Evolutionary conservation across 1,284 basidiomycete genomes (phyloP).

Genomic region (Cutaneotrichosporon sp.): DNA sequence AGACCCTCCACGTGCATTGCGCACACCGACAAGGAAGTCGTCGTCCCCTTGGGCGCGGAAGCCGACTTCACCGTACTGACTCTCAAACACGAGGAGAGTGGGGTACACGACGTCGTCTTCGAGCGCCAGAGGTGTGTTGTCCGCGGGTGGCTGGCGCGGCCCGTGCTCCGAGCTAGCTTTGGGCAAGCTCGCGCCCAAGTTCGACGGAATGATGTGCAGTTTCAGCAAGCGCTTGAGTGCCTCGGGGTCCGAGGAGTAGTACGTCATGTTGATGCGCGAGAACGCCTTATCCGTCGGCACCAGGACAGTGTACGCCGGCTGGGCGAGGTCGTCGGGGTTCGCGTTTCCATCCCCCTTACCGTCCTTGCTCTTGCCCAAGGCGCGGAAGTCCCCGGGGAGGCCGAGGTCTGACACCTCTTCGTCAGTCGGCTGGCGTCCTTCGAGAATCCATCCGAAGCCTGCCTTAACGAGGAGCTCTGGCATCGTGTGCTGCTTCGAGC

Average conservation of each 20-base stretch:
- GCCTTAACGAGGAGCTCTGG: conserved; percentile 74
- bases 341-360: conserved; percentile 57
- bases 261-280: conserved; percentile 79
- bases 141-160: conserved; percentile 25
- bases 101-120: conserved; percentile 69
- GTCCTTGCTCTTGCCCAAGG: neutral
- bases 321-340: conserved; percentile 27
- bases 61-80: conserved; percentile 74
- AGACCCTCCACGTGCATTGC: conserved; percentile 68
- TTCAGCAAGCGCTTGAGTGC: conserved; percentile 69
- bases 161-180: conserved; percentile 11
- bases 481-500: conserved; percentile 86
- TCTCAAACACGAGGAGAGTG: conserved; percentile 65
- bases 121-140: conserved; percentile 65
- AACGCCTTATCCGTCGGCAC: conserved; percentile 92
- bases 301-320: conserved; percentile 70
- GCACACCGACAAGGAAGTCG: conserved; percentile 79
- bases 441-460: conserved; percentile 83
- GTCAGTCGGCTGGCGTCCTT: conserved; percentile 71
- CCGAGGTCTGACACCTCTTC: conserved; percentile 50
- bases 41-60: conserved; percentile 61
- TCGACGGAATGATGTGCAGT: conserved; percentile 78
- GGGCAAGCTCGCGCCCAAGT: conserved; percentile 9
- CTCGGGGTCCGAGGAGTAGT: conserved; percentile 65
- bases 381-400: conserved; percentile 48